phyloP scores from a whole-genome alignment of 2,329 filamentous ascomycete genomes.

The Fusarium mundagurra region DNA sequence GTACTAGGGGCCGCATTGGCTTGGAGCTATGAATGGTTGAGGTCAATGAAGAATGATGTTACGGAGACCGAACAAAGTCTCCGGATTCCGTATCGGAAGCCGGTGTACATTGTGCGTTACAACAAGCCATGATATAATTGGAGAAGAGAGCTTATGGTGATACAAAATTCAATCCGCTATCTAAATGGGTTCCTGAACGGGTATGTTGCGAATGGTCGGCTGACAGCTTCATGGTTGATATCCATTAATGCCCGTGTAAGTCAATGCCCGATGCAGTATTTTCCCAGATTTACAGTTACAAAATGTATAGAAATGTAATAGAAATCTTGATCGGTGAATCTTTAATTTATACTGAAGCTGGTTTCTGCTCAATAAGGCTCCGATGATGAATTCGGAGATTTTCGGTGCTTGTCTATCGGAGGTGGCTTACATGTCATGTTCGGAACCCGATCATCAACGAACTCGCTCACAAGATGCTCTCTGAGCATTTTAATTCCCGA shows the following conservation, averaged over 20 bases:
- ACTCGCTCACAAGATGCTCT: background rate
- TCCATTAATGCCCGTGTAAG: background rate
- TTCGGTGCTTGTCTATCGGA: background rate
- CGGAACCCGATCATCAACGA: slow-evolving; percentile 28
- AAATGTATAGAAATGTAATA: background rate
- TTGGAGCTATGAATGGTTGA: slow-evolving; percentile 18
- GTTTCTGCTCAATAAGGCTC: background rate
- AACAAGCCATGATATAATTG: background rate
- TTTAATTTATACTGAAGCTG: background rate
- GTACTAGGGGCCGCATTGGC: slow-evolving; percentile 5
- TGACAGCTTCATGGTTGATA: background rate
- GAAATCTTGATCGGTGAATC: background rate
- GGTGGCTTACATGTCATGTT: slow-evolving; percentile 11
- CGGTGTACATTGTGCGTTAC: background rate
- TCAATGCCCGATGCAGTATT: background rate
- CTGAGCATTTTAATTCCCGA: background rate
- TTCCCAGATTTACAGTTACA: background rate
- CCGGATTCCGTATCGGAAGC: slow-evolving; percentile 36
- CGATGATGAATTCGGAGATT: background rate
- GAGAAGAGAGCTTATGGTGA: background rate
- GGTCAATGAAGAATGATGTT: background rate
- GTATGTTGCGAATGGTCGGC: background rate
- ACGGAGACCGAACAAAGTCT: slow-evolving; percentile 30
- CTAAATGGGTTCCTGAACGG: background rate
- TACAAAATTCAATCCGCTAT: background rate